Evolutionary conservation across 176 grass and related monocot genomes (phyloP).

Genomic region (Oryza meyeriana): DNA sequence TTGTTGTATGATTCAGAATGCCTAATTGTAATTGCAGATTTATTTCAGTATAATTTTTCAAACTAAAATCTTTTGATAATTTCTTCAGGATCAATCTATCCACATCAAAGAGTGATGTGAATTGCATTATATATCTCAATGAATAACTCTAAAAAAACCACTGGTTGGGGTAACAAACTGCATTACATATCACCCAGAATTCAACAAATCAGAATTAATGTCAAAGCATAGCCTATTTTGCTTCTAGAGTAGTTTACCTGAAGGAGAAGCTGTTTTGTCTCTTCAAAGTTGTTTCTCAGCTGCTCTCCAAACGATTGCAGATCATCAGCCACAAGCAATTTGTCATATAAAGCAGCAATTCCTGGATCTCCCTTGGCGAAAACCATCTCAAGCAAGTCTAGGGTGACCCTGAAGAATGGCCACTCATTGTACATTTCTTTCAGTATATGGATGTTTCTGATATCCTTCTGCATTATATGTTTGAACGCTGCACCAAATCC

Average conservation of each 20-base stretch:
- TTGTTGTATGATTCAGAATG: not conserved
- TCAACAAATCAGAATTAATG: conserved; percentile 2
- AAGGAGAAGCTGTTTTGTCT: conserved; percentile 87
- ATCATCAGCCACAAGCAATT: conserved; percentile 77
- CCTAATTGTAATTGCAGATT: not conserved
- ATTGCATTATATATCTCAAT: not conserved
- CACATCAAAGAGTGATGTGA: not conserved
- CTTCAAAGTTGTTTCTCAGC: conserved; percentile 81
- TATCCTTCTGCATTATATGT: conserved; percentile 72
- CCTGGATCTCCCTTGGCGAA: conserved; percentile 98
- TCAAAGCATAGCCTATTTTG: not conserved
- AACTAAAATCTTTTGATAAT: not conserved
- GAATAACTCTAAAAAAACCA: not conserved
- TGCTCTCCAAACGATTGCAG: conserved; percentile 71
- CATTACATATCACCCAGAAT: not conserved
- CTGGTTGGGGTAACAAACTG: too few relatives aligned
- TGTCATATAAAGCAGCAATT: conserved; percentile 91
- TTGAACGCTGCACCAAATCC: conserved; percentile 89
- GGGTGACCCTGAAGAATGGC: conserved; percentile 99
- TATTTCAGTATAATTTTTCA: not conserved
- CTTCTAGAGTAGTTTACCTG: conserved; percentile 52
- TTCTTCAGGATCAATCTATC: not conserved
- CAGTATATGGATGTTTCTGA: conserved; percentile 66
- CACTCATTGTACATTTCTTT: conserved; percentile 99
- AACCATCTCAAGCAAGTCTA: conserved; percentile 99